phyloP scores from a whole-genome alignment of 805 yeast species.

The Barnettozyma populi region DNA sequence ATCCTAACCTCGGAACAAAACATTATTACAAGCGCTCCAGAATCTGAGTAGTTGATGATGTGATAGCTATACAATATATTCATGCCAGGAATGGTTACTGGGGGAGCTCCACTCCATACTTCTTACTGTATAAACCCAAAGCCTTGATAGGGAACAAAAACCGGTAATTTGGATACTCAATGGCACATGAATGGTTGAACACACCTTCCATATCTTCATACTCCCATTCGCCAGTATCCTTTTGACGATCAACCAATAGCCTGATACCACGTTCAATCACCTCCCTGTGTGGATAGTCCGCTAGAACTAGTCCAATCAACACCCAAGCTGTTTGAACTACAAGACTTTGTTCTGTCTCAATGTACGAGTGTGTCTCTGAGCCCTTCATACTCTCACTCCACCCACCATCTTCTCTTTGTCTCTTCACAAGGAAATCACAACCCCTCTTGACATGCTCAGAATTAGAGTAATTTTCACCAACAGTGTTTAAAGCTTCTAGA shows the following conservation, averaged over 20 bases:
- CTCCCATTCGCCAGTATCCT: slow-evolving; percentile 75
- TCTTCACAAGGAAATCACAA: slow-evolving; percentile 74
- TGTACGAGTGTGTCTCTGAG: slow-evolving; percentile 74
- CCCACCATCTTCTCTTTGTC: slow-evolving; percentile 87
- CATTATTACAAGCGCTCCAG: slow-evolving; percentile 9
- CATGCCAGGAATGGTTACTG: too few species aligned
- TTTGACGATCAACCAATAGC: slow-evolving; percentile 62
- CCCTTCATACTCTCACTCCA: slow-evolving; percentile 96
- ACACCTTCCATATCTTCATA: slow-evolving; percentile 91
- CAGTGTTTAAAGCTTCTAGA: slow-evolving; percentile 77
- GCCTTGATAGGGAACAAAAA: slow-evolving; percentile 91
- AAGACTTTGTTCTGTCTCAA: slow-evolving; percentile 54
- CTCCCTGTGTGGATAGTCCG: slow-evolving; percentile 66
- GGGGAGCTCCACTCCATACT: slow-evolving; percentile 13
- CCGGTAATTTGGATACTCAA: slow-evolving; percentile 92
- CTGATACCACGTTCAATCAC: slow-evolving; percentile 60
- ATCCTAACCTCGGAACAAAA: slow-evolving; percentile 10
- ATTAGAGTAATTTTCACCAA: slow-evolving; percentile 57
- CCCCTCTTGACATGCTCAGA: slow-evolving; percentile 62
- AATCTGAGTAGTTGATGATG: neutral
- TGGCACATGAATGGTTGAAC: slow-evolving; percentile 89
- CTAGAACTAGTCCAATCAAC: slow-evolving; percentile 71
- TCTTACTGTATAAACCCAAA: slow-evolving; percentile 57
- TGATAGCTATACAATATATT: neutral
- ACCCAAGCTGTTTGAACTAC: slow-evolving; percentile 96